Conservation (phyloP, 2,329 filamentous ascomycete genomes). For the Lojkania enalia region DNA sequence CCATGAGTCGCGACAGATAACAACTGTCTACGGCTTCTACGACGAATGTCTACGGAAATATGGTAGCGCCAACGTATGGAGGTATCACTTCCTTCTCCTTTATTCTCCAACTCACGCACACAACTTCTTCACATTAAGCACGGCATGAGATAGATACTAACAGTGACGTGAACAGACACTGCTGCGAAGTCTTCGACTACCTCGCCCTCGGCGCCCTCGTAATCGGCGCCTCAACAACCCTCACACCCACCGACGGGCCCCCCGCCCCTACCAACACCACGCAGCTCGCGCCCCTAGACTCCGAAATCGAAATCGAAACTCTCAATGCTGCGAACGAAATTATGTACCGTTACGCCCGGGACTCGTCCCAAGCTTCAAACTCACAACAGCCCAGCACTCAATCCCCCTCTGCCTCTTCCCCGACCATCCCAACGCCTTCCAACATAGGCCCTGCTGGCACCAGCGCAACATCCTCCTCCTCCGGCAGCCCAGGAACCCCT, state of each 20-base stretch:
- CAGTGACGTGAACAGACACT: conserved; percentile 46
- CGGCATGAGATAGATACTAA: too few relatives aligned
- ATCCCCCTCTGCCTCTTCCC: conserved; percentile 44
- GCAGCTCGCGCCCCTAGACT: conserved; percentile 57
- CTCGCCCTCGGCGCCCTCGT: conserved; percentile 87
- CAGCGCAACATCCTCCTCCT: conserved; percentile 72
- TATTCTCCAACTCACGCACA: too few relatives aligned
- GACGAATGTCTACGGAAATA: conserved; percentile 97
- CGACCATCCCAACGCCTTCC: conserved; percentile 33
- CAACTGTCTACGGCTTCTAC: conserved; percentile 97
- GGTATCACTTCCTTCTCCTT: not conserved
- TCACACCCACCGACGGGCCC: conserved; percentile 63
- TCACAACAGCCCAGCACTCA: conserved; percentile 35
- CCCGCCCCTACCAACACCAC: conserved; percentile 55
- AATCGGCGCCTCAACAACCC: conserved; percentile 74
- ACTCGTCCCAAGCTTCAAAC: conserved; percentile 42
- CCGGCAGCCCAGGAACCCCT: conserved; percentile 61
- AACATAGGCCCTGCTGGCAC: conserved; percentile 72
- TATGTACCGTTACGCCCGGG: conserved; percentile 70
- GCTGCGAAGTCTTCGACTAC: conserved; percentile 98
- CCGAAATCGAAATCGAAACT: conserved; percentile 90
- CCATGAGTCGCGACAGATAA: conserved; percentile 95
- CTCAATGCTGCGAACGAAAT: conserved; percentile 81
- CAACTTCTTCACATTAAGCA: too few relatives aligned
- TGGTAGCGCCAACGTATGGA: conserved; percentile 94